These are phyloP conservation scores for Phanerochaete carnosa DNA, from an alignment of 768 basidiomycete species.

Conservation along the genomic window DNA sequence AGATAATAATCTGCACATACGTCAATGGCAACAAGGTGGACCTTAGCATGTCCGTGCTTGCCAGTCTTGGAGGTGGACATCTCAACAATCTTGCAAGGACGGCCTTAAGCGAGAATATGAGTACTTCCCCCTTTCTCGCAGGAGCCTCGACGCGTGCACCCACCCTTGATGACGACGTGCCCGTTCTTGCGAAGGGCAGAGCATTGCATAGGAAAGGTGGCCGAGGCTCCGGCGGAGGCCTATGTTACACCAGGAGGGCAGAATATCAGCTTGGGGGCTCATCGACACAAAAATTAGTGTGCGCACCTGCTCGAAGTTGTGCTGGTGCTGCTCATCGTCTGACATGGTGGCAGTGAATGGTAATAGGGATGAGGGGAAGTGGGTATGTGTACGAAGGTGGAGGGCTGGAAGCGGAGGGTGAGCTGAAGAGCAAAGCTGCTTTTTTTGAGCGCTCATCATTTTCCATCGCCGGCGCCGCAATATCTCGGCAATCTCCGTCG, in stretches of 20 bases:
- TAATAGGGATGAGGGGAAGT: conserved; percentile 18
- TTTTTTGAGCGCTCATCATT: conserved; percentile 14
- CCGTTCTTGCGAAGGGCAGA: conserved; percentile 93
- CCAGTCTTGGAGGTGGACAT: conserved; percentile 99
- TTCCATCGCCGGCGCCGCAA: conserved; percentile 40
- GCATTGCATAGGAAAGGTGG: conserved; percentile 89
- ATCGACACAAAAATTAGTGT: neutral
- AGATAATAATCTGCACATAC: conserved; percentile 46
- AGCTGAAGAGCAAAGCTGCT: conserved; percentile 18
- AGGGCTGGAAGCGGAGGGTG: conserved; percentile 10
- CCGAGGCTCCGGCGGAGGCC: conserved; percentile 73
- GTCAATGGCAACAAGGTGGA: conserved; percentile 95
- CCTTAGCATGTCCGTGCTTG: conserved; percentile 99
- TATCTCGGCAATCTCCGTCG: conserved; percentile 24
- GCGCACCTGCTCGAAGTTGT: conserved; percentile 78
- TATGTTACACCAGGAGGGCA: conserved; percentile 24
- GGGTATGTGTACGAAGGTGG: conserved; percentile 16
- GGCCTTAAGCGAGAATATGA: conserved; percentile 37
- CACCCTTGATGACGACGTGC: conserved; percentile 94
- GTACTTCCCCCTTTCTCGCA: neutral
- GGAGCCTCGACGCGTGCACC: neutral
- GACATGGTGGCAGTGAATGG: conserved; percentile 55
- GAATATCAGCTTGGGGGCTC: neutral
- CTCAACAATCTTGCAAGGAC: conserved; percentile 98
- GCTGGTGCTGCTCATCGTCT: conserved; percentile 87